Conservation (phyloP, 2,329 filamentous ascomycete species). For the Polytolypa hystricis region DNA sequence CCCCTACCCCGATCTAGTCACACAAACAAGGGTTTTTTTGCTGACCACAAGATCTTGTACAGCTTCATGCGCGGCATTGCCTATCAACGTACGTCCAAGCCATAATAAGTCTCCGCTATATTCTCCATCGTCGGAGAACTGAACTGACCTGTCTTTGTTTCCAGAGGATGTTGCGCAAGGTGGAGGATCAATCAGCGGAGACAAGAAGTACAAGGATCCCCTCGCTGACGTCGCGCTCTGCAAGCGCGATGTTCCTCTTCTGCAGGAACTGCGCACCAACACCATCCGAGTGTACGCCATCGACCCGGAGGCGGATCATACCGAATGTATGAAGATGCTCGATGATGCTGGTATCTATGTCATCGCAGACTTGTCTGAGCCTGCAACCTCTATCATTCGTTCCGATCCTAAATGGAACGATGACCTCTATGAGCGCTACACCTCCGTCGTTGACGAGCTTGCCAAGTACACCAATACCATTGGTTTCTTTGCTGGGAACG, state of each 20-base stretch:
- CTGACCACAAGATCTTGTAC: conserved; percentile 13
- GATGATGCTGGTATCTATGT: conserved; percentile 86
- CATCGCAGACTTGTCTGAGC: conserved; percentile 79
- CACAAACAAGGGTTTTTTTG: conserved; percentile 3
- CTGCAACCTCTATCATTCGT: conserved; percentile 73
- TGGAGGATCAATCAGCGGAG: conserved; percentile 42
- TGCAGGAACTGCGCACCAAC: conserved; percentile 74
- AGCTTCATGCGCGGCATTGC: conserved; percentile 85
- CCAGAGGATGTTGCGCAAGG: conserved; percentile 46
- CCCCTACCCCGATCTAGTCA: conserved; percentile 8
- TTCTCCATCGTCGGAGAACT: no score
- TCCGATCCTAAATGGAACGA: conserved; percentile 68
- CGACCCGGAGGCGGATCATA: conserved; percentile 67
- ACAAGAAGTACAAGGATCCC: conserved; percentile 63
- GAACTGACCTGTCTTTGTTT: conserved; percentile 9
- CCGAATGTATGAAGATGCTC: conserved; percentile 72
- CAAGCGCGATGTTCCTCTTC: conserved; percentile 73
- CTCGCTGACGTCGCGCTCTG: conserved; percentile 62
- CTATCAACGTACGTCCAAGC: conserved; percentile 57
- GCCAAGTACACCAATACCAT: conserved; percentile 79
- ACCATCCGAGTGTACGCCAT: conserved; percentile 92
- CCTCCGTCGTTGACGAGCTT: conserved; percentile 68
- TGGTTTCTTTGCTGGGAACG: conserved; percentile 97
- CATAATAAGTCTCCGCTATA: no score
- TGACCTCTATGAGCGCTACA: conserved; percentile 70